Conservation (phyloP, 257 asterid genomes). For the Fraxinus cuspidata region DNA sequence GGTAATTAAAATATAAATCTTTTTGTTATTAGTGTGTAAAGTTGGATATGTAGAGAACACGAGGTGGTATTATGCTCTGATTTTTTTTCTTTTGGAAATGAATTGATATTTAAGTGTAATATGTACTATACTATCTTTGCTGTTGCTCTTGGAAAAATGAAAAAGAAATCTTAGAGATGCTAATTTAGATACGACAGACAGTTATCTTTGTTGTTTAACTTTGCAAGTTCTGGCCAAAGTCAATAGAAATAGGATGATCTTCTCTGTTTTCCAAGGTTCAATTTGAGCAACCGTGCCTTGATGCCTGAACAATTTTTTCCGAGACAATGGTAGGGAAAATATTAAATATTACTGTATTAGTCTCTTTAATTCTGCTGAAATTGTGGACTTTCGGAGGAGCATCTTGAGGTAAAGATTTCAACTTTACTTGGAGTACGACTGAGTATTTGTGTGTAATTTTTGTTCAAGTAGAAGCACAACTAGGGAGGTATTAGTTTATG, state of each 20-base stretch:
- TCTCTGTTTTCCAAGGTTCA: background rate
- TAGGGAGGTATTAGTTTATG: background rate
- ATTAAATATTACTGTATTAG: background rate
- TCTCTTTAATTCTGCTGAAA: background rate
- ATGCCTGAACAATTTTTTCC: background rate
- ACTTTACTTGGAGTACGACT: background rate
- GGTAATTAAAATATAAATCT: constrained; percentile 39
- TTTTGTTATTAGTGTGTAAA: background rate
- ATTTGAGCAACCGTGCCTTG: background rate
- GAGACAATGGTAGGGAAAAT: background rate
- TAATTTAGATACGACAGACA: background rate
- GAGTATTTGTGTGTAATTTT: background rate
- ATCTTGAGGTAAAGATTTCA: background rate
- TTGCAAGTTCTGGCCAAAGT: background rate
- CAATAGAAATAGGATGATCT: background rate
- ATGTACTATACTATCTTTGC: background rate
- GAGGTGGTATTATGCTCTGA: background rate
- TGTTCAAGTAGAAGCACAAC: background rate
- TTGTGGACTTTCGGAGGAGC: background rate
- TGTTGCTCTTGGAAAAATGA: background rate
- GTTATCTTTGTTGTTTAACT: background rate
- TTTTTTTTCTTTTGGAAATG: background rate
- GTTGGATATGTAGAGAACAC: background rate
- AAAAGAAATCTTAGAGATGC: background rate
- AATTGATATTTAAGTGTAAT: background rate